Evolutionary conservation across 2,329 filamentous ascomycete genomes (phyloP).

Genomic region (Phialophora chinensis): DNA sequence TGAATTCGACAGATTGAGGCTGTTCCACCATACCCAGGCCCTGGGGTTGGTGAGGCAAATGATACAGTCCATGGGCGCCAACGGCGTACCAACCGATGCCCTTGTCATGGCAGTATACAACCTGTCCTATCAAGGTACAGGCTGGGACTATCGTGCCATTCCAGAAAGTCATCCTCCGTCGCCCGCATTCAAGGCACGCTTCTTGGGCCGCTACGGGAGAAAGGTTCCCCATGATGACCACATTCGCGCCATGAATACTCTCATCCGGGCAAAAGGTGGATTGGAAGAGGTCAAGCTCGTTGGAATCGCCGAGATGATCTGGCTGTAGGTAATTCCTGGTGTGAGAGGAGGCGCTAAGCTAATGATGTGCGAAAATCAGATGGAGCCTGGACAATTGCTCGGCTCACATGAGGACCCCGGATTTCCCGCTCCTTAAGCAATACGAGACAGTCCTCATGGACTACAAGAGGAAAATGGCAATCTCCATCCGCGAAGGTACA

Average conservation of each 20-base stretch:
- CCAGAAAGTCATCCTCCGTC: slow-evolving; percentile 12
- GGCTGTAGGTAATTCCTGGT: slow-evolving; percentile 7
- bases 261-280: slow-evolving; percentile 14
- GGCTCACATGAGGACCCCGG: neutral
- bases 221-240: slow-evolving; percentile 10
- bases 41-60: slow-evolving; percentile 13
- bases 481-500: neutral
- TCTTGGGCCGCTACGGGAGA: slow-evolving; percentile 7
- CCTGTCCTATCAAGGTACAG: slow-evolving; percentile 11
- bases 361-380: slow-evolving; percentile 5
- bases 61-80: slow-evolving; percentile 6
- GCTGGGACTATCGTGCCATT: slow-evolving; percentile 9
- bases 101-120: slow-evolving; percentile 18
- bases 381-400: slow-evolving; percentile 19
- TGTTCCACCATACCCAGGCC: slow-evolving; percentile 17
- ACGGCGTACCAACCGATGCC: slow-evolving; percentile 1
- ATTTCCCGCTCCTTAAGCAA: slow-evolving; percentile 8
- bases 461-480: neutral
- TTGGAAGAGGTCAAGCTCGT: slow-evolving; percentile 8
- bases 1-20: slow-evolving; percentile 8
- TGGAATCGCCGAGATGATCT: slow-evolving; percentile 18
- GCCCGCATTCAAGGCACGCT: slow-evolving; percentile 1
- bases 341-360: neutral
- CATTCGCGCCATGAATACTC: slow-evolving; percentile 11
- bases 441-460: neutral